Base-by-base conservation (phyloP, 176 grass and related monocot species). In the Aegilops sharonensis region DNA sequence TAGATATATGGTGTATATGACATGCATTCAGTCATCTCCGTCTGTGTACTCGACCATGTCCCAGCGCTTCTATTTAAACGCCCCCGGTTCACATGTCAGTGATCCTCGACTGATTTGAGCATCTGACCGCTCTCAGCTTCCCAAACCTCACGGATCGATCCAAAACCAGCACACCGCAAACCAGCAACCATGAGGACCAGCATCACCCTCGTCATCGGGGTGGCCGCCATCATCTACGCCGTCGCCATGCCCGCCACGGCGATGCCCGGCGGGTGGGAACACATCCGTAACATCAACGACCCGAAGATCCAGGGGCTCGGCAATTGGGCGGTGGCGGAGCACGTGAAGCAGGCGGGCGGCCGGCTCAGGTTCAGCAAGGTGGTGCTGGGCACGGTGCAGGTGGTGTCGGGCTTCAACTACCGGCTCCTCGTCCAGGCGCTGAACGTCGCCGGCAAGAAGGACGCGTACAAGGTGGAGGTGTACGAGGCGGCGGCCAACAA, bases 401-500 rank as follows among this genome's bases (percentile, higher is more conserved):
- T 80, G 25, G 83, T 86, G 25, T 6, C 79, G 11, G 89, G 92
- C 32, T 15, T 86, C 11, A 91, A 86, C 30, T 93, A 93, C 67
- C 82, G 68, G 5, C 59, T 94, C 20, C 18, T 73, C 34, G 27
- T 94, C 1, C 11, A 72, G 34, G 77, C 89, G 18, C 52, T 10
- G 11, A n/a, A 63, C 13, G n/a, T 0, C 6, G 14, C 5, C 12
- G 92, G 79, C 34, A 43, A 23, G 5, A 9, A 21, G 5, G 47
- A 11, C 12, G 43, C 34, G 65, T 94, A 94, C 70, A 54, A 75
- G 81, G 92, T 71, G 1, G 76, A 18, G 73, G 43, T 76, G 45
- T 54, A 18, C 73, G 45, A 76, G 73, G 43, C 18, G 73, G 43
- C 5, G 3, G n/a, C 59, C 59, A 24, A 52, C 73, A 31, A 52